phyloP scores from a whole-genome alignment of 2,329 filamentous ascomycete genomes.

The Exophiala dermatitidis region DNA sequence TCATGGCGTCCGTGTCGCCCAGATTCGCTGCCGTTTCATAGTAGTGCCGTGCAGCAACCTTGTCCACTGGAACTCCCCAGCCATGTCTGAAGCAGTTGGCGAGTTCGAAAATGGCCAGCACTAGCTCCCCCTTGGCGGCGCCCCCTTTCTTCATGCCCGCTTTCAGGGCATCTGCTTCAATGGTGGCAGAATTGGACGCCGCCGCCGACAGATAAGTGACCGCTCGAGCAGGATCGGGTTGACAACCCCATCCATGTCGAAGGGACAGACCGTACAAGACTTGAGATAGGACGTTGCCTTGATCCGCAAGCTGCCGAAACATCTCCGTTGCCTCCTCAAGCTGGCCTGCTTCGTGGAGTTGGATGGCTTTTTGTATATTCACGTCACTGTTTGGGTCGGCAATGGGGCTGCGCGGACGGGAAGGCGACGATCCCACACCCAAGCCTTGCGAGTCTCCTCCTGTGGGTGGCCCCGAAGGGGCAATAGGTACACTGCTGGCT shows the following conservation, averaged over 20 bases:
- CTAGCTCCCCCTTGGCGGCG: slow-evolving; percentile 88
- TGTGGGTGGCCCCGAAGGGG: neutral
- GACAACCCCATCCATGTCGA: slow-evolving; percentile 89
- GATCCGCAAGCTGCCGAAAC: slow-evolving; percentile 78
- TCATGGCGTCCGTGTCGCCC: slow-evolving; percentile 92
- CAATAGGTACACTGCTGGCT: slow-evolving; percentile 39
- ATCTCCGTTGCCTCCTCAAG: slow-evolving; percentile 72
- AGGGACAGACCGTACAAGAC: slow-evolving; percentile 75
- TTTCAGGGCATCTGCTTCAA: slow-evolving; percentile 77
- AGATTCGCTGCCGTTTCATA: slow-evolving; percentile 97
- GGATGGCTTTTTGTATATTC: slow-evolving; percentile 91
- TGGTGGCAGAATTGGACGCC: slow-evolving; percentile 77
- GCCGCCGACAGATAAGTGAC: slow-evolving; percentile 81
- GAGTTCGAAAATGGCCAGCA: slow-evolving; percentile 92
- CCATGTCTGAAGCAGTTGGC: slow-evolving; percentile 72
- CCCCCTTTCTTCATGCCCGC: slow-evolving; percentile 90
- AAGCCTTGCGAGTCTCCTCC: slow-evolving; percentile 8
- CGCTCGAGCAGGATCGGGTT: slow-evolving; percentile 62
- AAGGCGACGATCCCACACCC: slow-evolving; percentile 7
- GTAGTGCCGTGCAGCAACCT: slow-evolving; percentile 78
- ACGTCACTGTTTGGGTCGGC: slow-evolving; percentile 33
- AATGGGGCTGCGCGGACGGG: slow-evolving; percentile 26
- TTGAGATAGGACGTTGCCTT: slow-evolving; percentile 85
- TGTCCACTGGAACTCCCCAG: slow-evolving; percentile 84
- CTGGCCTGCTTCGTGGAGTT: slow-evolving; percentile 78